A percentile compares a stretch with the other conserved stretches of the same genome.
Evolutionary conservation across 805 yeast species (phyloP).

Genomic region (Nakazawaea laoshanensis): DNA sequence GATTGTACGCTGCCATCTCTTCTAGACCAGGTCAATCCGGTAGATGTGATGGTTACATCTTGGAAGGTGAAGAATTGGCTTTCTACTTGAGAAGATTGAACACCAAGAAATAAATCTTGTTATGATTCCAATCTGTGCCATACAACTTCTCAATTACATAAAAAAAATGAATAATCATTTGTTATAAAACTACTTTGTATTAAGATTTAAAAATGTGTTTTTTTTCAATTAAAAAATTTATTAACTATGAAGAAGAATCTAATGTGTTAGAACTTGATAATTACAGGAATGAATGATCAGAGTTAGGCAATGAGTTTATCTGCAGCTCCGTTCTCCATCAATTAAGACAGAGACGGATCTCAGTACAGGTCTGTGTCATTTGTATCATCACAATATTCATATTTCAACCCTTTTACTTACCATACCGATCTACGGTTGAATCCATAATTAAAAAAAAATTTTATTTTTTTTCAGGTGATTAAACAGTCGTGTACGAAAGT

Average conservation of each 20-base stretch:
- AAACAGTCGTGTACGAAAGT: neutral
- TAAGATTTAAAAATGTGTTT: slow-evolving; percentile 11
- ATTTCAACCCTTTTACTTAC: no score
- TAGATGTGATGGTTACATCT: slow-evolving; percentile 99
- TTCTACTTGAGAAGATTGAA: slow-evolving; percentile 99
- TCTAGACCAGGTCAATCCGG: slow-evolving; percentile 99
- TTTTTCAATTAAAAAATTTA: slow-evolving; percentile 10
- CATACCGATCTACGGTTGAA: neutral
- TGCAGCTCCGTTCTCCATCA: slow-evolving; percentile 15
- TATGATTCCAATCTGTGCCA: neutral
- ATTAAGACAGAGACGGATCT: slow-evolving; percentile 18
- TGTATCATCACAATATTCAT: slow-evolving; percentile 29
- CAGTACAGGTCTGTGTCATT: slow-evolving; percentile 57
- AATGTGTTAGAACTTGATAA: slow-evolving; percentile 2
- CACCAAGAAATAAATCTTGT: slow-evolving; percentile 81
- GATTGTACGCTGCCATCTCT: slow-evolving; percentile 96
- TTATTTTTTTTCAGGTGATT: neutral
- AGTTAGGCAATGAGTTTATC: slow-evolving; percentile 26
- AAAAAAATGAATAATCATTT: slow-evolving; percentile 19
- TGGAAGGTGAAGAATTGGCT: slow-evolving; percentile 99
- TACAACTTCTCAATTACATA: slow-evolving; percentile 8
- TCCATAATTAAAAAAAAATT: neutral
- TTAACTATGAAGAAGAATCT: slow-evolving; percentile 12
- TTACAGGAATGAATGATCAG: slow-evolving; percentile 18
- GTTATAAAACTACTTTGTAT: slow-evolving; percentile 17